These are phyloP conservation scores for Pythium myriotylum DNA, from an alignment of 352 stramenopile genomes.

Conservation along the genomic window DNA sequence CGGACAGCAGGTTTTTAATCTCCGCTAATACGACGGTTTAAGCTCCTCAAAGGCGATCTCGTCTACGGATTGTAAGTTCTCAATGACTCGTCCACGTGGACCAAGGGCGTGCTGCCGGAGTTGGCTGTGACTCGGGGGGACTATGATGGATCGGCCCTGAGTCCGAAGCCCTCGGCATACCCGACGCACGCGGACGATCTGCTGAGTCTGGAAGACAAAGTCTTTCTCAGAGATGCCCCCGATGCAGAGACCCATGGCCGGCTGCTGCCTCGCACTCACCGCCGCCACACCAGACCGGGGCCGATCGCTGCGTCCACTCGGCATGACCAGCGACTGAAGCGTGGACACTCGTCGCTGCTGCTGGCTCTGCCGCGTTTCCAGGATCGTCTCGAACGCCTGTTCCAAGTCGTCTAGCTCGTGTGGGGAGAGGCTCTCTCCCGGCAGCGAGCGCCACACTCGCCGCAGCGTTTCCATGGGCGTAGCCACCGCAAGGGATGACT, in stretches of 20 bases:
- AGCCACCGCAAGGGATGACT: constrained; percentile 3
- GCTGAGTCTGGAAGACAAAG: constrained; percentile 58
- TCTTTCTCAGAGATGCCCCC: constrained; percentile 63
- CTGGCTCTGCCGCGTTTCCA: constrained; percentile 33
- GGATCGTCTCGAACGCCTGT: constrained; percentile 33
- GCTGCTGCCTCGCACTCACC: constrained; percentile 1
- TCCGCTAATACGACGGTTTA: constrained; percentile 32
- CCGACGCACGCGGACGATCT: constrained; percentile 47
- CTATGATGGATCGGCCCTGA: constrained; percentile 37
- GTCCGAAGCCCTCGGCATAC: constrained; percentile 53
- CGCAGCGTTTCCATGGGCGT: constrained; percentile 40
- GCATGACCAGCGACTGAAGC: constrained; percentile 13
- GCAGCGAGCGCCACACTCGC: constrained; percentile 37
- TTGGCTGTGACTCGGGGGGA: background rate
- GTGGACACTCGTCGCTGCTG: constrained; percentile 12
- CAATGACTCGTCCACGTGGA: constrained; percentile 7
- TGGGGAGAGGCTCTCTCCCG: constrained; percentile 42
- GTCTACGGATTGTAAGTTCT: constrained; percentile 9
- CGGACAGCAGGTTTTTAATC: background rate
- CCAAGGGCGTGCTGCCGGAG: constrained; percentile 11
- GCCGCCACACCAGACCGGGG: constrained; percentile 4
- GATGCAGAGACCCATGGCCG: constrained; percentile 18
- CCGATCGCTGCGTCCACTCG: constrained; percentile 3
- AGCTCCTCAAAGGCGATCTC: constrained; percentile 32
- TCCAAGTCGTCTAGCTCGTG: constrained; percentile 50